phyloP scores from a whole-genome alignment of 2,329 filamentous ascomycete species.

The Arthrobotrys entomopaga region DNA sequence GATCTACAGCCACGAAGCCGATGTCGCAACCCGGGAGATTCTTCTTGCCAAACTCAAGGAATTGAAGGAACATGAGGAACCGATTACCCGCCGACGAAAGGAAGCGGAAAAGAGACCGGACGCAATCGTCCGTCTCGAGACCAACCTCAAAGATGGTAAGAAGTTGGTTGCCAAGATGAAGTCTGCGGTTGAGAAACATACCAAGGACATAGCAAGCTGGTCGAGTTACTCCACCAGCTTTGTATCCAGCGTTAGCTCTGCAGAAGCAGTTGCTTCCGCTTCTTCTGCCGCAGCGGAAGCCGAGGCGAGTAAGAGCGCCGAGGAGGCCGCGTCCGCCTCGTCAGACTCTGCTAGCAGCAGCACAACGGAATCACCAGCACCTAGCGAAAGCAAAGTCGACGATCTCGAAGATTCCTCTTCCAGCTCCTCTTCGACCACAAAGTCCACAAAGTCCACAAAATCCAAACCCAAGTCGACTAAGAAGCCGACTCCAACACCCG shows the following conservation, averaged over 20 bases:
- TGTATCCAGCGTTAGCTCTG: constrained; percentile 46
- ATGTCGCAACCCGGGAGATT: constrained; percentile 77
- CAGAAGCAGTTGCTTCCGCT: constrained; percentile 38
- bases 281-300: constrained; percentile 28
- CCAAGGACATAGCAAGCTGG: constrained; percentile 26
- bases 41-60: constrained; percentile 80
- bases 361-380: constrained; percentile 15
- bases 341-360: constrained; percentile 28
- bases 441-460: constrained; percentile 60
- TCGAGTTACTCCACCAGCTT: constrained; percentile 46
- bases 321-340: constrained; percentile 25
- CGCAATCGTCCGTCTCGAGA: constrained; percentile 73
- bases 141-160: constrained; percentile 76
- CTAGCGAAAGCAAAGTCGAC: constrained; percentile 19
- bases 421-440: constrained; percentile 59
- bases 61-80: constrained; percentile 79
- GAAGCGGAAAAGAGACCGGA: constrained; percentile 78
- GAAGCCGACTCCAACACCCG: constrained; percentile 63
- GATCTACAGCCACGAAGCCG: constrained; percentile 82
- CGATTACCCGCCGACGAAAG: constrained; percentile 77
- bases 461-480: constrained; percentile 60
- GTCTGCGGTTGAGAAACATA: constrained; percentile 64
- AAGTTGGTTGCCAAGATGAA: constrained; percentile 71
- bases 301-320: constrained; percentile 39
- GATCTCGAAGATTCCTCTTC: constrained; percentile 24